Evolutionary conservation across 129 eudicot species (phyloP).

Genomic region (Dittrichia graveolens): DNA sequence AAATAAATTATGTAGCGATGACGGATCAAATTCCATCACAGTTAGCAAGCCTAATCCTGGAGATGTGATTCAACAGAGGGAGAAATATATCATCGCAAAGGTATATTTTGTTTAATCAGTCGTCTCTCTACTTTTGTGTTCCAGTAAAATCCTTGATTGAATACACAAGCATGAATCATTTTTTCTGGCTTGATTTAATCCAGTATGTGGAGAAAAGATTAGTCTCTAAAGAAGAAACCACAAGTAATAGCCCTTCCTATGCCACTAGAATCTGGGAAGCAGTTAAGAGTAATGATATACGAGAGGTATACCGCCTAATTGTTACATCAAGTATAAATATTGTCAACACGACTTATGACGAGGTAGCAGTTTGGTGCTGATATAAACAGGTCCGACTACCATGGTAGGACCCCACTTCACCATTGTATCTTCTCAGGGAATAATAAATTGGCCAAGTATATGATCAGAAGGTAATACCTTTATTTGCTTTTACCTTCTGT

Average conservation of each 20-base stretch:
- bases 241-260: conserved; percentile 27
- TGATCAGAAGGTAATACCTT: conserved; percentile 76
- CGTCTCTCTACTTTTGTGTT: conserved; percentile 7
- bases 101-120: conserved; percentile 36
- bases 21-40: conserved; percentile 35
- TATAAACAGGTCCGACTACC: conserved; percentile 74
- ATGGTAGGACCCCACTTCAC: conserved; percentile 89
- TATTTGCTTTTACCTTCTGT: not conserved
- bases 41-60: conserved; percentile 61
- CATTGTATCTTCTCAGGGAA: conserved; percentile 74
- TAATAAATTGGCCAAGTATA: conserved; percentile 74
- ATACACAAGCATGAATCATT: not conserved
- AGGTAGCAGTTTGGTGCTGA: conserved; percentile 79
- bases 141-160: not conserved
- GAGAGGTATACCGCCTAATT: conserved; percentile 67
- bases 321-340: conserved; percentile 53
- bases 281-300: conserved; percentile 60
- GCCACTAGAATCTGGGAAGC: conserved; percentile 84
- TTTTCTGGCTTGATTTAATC: conserved; percentile 14
- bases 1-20: conserved; percentile 40
- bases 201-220: conserved; percentile 78
- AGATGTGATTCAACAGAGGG: conserved; percentile 68
- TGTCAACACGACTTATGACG: conserved; percentile 71
- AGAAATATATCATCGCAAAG: conserved; percentile 82
- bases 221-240: conserved; percentile 48